Evolutionary conservation across 2,329 filamentous ascomycete species (phyloP).

Genomic region (Davidsoniella eucalypti): DNA sequence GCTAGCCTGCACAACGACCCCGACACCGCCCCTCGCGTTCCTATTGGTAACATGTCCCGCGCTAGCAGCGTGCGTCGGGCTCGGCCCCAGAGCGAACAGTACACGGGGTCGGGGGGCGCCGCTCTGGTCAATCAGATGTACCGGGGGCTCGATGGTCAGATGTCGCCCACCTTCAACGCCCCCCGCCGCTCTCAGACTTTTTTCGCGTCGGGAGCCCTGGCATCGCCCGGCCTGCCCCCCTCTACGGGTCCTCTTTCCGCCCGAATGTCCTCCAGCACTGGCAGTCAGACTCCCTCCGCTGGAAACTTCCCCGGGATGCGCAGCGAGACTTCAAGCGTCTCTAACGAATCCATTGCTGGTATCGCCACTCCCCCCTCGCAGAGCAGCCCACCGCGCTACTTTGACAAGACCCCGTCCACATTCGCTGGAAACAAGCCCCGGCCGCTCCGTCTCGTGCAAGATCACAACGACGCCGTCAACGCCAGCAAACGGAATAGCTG

Average conservation of each 20-base stretch:
- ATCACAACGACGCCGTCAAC: slow-evolving; percentile 38
- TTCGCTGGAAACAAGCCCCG: slow-evolving; percentile 57
- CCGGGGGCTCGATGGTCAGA: slow-evolving; percentile 49
- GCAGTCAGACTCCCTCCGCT: slow-evolving; percentile 27
- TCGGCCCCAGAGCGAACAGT: slow-evolving; percentile 49
- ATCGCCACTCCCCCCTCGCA: slow-evolving; percentile 30
- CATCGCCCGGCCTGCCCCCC: slow-evolving; percentile 18
- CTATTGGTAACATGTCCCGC: slow-evolving; percentile 42
- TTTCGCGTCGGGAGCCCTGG: slow-evolving; percentile 36
- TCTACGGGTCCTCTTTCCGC: slow-evolving; percentile 26
- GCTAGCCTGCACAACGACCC: slow-evolving; percentile 44
- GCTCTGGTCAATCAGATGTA: slow-evolving; percentile 78
- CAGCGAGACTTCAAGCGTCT: slow-evolving; percentile 47
- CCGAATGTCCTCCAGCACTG: slow-evolving; percentile 30
- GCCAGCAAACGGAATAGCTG: slow-evolving; percentile 46
- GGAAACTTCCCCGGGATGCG: slow-evolving; percentile 60
- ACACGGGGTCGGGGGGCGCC: slow-evolving; percentile 34
- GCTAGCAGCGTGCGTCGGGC: slow-evolving; percentile 36
- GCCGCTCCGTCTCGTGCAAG: slow-evolving; percentile 73
- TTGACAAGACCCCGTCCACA: slow-evolving; percentile 35
- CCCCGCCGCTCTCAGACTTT: slow-evolving; percentile 47
- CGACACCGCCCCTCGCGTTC: slow-evolving; percentile 59
- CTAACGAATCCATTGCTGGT: slow-evolving; percentile 42
- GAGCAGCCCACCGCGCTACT: slow-evolving; percentile 30
- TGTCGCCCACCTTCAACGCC: slow-evolving; percentile 41